phyloP scores from a whole-genome alignment of 176 grass and related monocot genomes.

The Neostapfia colusana region DNA sequence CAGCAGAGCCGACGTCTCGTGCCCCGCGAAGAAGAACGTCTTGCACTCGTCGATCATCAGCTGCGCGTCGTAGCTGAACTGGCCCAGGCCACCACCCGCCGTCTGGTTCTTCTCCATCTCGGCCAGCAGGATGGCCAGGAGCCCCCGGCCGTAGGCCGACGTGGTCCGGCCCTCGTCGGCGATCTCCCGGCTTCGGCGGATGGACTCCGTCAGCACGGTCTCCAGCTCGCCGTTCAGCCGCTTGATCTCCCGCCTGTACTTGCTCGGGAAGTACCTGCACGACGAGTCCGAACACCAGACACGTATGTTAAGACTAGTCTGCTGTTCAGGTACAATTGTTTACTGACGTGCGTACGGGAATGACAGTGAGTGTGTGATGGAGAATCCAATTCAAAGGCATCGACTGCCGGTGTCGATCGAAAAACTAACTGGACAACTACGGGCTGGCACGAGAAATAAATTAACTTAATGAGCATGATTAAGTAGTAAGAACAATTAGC shows the following conservation, averaged over 20 bases:
- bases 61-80: conserved; percentile 62
- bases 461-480: neutral
- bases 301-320: neutral
- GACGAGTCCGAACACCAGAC: neutral
- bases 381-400: conserved; percentile 24
- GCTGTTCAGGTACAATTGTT: conserved; percentile 23
- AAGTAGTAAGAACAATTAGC: neutral
- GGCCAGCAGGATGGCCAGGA: conserved; percentile 61
- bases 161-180: conserved; percentile 66
- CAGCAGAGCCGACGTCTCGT: conserved; percentile 85
- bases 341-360: conserved; percentile 10
- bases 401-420: conserved; percentile 24
- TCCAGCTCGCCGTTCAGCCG: conserved; percentile 69
- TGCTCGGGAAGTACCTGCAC: conserved; percentile 83
- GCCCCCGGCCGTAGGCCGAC: conserved; percentile 53
- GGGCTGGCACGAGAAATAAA: neutral
- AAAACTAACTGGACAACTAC: conserved; percentile 31
- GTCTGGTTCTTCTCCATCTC: conserved; percentile 52
- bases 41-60: conserved; percentile 96
- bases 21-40: conserved; percentile 95
- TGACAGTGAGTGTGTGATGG: neutral
- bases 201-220: conserved; percentile 58
- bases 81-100: neutral
- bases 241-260: conserved; percentile 72
- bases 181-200: conserved; percentile 61